Percentiles rank a stretch among this genome's conserved stretches.
Conservation (phyloP, 2,329 filamentous ascomycete species). For the Apiospora phragmitis region DNA sequence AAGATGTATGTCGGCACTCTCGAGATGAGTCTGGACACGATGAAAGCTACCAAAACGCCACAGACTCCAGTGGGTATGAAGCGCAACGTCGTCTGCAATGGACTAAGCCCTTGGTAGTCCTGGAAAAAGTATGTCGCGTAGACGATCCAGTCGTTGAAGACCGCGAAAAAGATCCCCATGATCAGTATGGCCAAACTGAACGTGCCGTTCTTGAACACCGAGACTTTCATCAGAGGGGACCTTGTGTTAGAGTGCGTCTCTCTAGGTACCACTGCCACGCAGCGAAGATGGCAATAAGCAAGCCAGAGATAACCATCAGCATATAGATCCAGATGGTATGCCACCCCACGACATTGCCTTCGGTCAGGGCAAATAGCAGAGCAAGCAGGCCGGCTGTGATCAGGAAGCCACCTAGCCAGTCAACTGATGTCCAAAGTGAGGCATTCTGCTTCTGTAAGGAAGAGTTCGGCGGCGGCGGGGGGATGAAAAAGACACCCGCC, state of each 20-base stretch:
- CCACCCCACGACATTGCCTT: constrained; percentile 72
- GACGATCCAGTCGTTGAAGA: constrained; percentile 68
- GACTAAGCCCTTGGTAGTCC: constrained; percentile 60
- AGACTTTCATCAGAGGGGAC: constrained; percentile 66
- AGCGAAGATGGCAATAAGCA: constrained; percentile 57
- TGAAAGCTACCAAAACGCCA: constrained; percentile 57
- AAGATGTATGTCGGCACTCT: constrained; percentile 60
- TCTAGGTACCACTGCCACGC: constrained; percentile 64
- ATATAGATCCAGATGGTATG: constrained; percentile 60
- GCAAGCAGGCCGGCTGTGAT: constrained; percentile 63
- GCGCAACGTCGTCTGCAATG: constrained; percentile 67
- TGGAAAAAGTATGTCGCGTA: constrained; percentile 73
- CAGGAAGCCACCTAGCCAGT: constrained; percentile 66
- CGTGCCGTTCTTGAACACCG: constrained; percentile 58
- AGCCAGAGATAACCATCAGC: constrained; percentile 57
- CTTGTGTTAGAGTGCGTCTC: constrained; percentile 42
- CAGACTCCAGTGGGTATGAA: constrained; percentile 67
- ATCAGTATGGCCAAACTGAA: constrained; percentile 66
- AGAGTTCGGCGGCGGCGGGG: constrained; percentile 41
- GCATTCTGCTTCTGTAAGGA: constrained; percentile 23
- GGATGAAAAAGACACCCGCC: constrained; percentile 61
- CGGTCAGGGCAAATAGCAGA: constrained; percentile 66
- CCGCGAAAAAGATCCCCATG: constrained; percentile 66
- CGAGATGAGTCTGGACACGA: constrained; percentile 56
- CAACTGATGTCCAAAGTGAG: constrained; percentile 49